Evolutionary conservation across 2,329 filamentous ascomycete genomes (phyloP).

Genomic region (Penicillium thymicola): DNA sequence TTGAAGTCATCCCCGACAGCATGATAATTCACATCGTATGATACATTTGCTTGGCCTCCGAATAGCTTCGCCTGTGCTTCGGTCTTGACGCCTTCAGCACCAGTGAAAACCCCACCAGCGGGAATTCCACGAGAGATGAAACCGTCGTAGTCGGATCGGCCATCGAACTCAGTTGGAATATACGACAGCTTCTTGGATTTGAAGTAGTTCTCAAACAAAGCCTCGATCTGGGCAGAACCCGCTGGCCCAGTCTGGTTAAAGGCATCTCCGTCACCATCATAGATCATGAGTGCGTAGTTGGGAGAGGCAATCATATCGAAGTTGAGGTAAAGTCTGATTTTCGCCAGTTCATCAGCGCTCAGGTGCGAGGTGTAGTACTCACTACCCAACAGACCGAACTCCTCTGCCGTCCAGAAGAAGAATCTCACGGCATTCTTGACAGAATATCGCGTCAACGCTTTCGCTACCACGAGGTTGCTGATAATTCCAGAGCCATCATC

Average conservation of each 20-base stretch:
- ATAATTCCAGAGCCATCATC: slow-evolving; percentile 70
- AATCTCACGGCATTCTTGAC: slow-evolving; percentile 70
- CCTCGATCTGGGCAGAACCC: slow-evolving; percentile 67
- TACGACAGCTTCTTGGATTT: slow-evolving; percentile 59
- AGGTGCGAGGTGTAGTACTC: slow-evolving; percentile 55
- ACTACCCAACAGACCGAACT: slow-evolving; percentile 61
- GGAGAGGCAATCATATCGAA: slow-evolving; percentile 68
- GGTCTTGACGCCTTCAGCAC: slow-evolving; percentile 74
- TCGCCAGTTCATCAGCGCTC: slow-evolving; percentile 50
- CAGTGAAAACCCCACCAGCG: slow-evolving; percentile 71
- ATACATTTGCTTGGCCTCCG: slow-evolving; percentile 64
- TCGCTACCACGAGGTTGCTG: slow-evolving; percentile 58
- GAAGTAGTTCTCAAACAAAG: slow-evolving; percentile 68
- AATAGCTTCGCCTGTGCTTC: slow-evolving; percentile 62
- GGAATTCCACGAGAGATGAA: slow-evolving; percentile 73
- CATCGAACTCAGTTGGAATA: slow-evolving; percentile 71
- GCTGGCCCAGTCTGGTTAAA: slow-evolving; percentile 54
- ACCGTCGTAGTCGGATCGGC: slow-evolving; percentile 74
- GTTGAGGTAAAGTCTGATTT: slow-evolving; percentile 66
- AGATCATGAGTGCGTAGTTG: slow-evolving; percentile 57
- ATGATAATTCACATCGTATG: slow-evolving; percentile 59
- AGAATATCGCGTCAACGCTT: slow-evolving; percentile 65
- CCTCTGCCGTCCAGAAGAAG: slow-evolving; percentile 62
- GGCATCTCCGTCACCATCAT: slow-evolving; percentile 46
- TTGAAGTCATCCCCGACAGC: slow-evolving; percentile 50